Evolutionary conservation across 2,329 filamentous ascomycete genomes (phyloP).

Genomic region (Diplodia mutila): DNA sequence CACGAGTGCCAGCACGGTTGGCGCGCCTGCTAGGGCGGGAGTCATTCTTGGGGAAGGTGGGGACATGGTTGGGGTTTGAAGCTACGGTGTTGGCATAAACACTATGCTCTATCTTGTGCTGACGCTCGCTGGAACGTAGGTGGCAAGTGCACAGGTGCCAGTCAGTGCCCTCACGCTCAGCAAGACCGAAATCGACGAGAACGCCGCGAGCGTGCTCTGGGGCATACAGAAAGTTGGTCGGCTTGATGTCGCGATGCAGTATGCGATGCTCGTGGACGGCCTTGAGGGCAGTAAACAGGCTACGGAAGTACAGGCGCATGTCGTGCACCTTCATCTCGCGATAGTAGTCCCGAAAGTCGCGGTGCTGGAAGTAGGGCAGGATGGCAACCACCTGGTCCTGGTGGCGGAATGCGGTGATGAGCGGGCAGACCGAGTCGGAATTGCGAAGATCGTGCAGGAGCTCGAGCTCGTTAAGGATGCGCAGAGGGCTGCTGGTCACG

Average conservation of each 20-base stretch:
- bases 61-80: conserved; percentile 38
- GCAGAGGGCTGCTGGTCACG: conserved; percentile 89
- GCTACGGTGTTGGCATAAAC: conserved; percentile 60
- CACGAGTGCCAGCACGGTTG: conserved; percentile 91
- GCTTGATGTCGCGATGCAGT: conserved; percentile 94
- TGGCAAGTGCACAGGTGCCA: conserved; percentile 82
- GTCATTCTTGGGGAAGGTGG: conserved; percentile 86
- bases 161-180: conserved; percentile 74
- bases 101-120: conserved; percentile 58
- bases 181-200: conserved; percentile 97
- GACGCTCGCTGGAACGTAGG: conserved; percentile 65
- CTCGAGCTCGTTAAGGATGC: conserved; percentile 96
- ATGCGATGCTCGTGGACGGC: conserved; percentile 84
- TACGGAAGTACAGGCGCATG: conserved; percentile 86
- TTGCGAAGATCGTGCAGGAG: conserved; percentile 84
- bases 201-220: conserved; percentile 79
- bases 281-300: conserved; percentile 80
- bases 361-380: conserved; percentile 92
- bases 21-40: conserved; percentile 84
- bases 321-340: conserved; percentile 84
- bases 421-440: conserved; percentile 84
- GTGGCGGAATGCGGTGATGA: conserved; percentile 95
- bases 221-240: conserved; percentile 96
- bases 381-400: conserved; percentile 95
- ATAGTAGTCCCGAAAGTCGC: conserved; percentile 94